Conservation (phyloP, 805 yeast genomes). For the Diddensiella santjacobensis region DNA sequence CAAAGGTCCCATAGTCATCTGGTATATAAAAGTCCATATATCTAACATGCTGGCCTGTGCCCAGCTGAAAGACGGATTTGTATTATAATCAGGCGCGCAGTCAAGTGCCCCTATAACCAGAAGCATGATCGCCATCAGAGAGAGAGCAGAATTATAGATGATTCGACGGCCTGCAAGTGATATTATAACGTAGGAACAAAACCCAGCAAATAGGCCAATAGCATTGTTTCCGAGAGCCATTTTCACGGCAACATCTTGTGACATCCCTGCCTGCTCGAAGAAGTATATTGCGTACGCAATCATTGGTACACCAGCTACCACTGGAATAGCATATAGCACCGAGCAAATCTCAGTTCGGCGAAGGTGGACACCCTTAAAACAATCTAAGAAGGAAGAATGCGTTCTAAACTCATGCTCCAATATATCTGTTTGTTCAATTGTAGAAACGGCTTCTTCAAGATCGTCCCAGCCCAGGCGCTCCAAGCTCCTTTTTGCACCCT, state of each 20-base stretch:
- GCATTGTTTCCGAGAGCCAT: constrained; percentile 41
- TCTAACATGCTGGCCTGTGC: constrained; percentile 43
- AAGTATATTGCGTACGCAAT: constrained; percentile 43
- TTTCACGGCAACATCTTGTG: constrained; percentile 37
- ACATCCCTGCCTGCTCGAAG: constrained; percentile 41
- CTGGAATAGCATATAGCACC: constrained; percentile 23
- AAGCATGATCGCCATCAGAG: constrained; percentile 36
- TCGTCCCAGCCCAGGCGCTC: constrained; percentile 33
- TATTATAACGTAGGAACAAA: constrained; percentile 5
- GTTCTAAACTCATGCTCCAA: constrained; percentile 35
- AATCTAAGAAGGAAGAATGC: constrained; percentile 33
- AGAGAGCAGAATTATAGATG: constrained; percentile 33
- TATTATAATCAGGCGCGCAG: constrained; percentile 11
- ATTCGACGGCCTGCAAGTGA: constrained; percentile 24
- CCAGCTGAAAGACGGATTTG: constrained; percentile 16
- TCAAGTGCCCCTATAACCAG: constrained; percentile 39
- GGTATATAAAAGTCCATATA: constrained; percentile 44
- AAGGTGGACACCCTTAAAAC: constrained; percentile 45
- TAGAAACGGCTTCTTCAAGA: constrained; percentile 39
- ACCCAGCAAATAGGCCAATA: constrained; percentile 42
- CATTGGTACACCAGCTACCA: constrained; percentile 21
- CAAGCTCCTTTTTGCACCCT: constrained; percentile 42
- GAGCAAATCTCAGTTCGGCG: constrained; percentile 53
- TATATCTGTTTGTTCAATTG: constrained; percentile 45
- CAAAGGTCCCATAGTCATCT: constrained; percentile 44